phyloP scores from a whole-genome alignment of 148 eudicot species.

The Spergularia marina region DNA sequence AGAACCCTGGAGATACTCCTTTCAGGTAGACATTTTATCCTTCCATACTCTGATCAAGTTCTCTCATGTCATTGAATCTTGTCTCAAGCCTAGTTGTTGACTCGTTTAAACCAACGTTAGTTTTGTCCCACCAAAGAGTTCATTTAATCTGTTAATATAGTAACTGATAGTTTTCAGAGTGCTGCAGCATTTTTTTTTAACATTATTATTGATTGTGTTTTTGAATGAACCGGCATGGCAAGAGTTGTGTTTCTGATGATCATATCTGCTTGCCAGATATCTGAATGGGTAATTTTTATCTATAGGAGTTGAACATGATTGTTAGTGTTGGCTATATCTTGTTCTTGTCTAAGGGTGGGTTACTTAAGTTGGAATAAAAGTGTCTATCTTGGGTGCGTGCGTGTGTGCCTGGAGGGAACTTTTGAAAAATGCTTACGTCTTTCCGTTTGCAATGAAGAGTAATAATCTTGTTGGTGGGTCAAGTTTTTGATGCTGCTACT shows the following conservation, averaged over 20 bases:
- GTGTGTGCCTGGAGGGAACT: neutral
- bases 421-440: neutral
- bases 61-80: neutral
- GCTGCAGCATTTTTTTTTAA: neutral
- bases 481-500: neutral
- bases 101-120: neutral
- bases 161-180: neutral
- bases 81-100: neutral
- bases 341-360: neutral
- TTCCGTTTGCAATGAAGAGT: neutral
- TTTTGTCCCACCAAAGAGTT: neutral
- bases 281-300: too few relatives aligned
- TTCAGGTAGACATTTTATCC: slow-evolving; percentile 58
- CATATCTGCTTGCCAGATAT: neutral
- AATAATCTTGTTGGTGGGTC: neutral
- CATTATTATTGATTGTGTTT: neutral
- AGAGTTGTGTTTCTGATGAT: neutral
- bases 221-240: neutral
- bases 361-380: neutral
- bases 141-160: neutral
- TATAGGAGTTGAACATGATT: too few relatives aligned
- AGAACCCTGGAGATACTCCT: slow-evolving; percentile 97
- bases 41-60: slow-evolving; percentile 2
- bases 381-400: neutral
- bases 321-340: too few relatives aligned